Base-by-base conservation (phyloP, 768 basidiomycete species). In the Termitomyces sp. region DNA sequence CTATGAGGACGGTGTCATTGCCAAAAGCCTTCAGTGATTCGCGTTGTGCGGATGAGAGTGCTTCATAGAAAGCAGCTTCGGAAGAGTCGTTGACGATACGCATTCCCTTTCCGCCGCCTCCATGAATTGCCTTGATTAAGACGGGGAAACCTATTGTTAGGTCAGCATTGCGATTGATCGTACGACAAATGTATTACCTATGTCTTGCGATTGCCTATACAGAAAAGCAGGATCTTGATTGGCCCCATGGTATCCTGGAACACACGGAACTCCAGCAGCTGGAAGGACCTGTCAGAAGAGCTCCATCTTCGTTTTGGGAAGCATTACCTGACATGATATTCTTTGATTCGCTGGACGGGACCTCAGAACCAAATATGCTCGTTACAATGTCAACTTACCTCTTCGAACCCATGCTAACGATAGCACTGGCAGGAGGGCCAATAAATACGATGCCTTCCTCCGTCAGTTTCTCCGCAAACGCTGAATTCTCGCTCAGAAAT, bases 41-140 rank as follows among this genome's bases (percentile, higher is more conserved):
- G 47, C 95, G 84, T 67, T 92, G 84, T 1, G 95, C 95, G n/a
- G 90, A 90, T 37, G 82, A 81, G 6, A 98, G 77, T 3, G 90
- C 87, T 59, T 93, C 91, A 59, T 80, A 72, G 63, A 98, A 96
- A 16, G 87, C 85, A 41, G 77, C 76, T n/a, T 79, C 71, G 2
- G 82, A 78, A 23, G 82, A 73, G 19, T 73, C 73, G 12, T 71
- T 73, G 3, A 93, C 92, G 10, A 84, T 85, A 42, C 93, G 87
- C 94, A 97, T 97, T 42, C 95, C 95, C 69, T 97, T 97, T 1
- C 95, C 95, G 6, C 95, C 95, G 17, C 95, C 95, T 25, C 95
- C 95, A 62, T 95, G 89, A 45, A 95, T 88, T n/a, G 95, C 95
- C 68, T 98, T 98, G 72, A 98, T 97, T 29, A 98, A 76, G 2